Base-by-base conservation (phyloP, 2,329 filamentous ascomycete species). In the Xylariales sp. region DNA sequence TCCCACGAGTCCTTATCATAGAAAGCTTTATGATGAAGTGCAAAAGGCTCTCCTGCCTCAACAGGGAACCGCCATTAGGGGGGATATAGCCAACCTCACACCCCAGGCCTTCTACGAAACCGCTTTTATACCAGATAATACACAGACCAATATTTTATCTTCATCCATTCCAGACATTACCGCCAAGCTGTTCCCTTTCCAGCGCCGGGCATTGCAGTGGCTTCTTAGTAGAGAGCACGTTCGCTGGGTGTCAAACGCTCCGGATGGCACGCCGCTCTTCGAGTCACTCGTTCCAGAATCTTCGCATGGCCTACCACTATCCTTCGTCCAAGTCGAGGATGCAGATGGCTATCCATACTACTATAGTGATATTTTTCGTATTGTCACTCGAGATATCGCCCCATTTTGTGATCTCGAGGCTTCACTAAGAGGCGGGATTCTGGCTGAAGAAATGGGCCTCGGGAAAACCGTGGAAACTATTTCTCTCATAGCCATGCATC, bases 391-490 rank as follows among this genome's bases (percentile, higher is more conserved):
- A 25, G 68, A 83, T 50, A 42, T 66, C 7, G 43, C 53, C 0
- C 51, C 61, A 3, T 78, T 78, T 38, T 56, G 59, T 23, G 54
- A 63, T 30, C 42, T 57, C 16, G 62, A 75, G 36, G 53, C 56
- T n/a, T 46, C 49, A 1, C 41, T 77, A 10, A 70, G 60, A 31
- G 77, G 79, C 11, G 85, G 85, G 1, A 81, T 88, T 33, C 63
- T 91, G 5, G 80, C 84, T 0, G 86, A 91, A 53, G 86, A 91
- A 57, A 91, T 91, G 86, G 86, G 86, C 0, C 65, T 91, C 1
- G 86, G 86, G 2, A 91, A 91, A 57, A 91, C 86, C 0, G 68
- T 90, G 4, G 87, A 91, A 60, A 69, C 87, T 3, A 77, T 89
- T 30, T 74, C 81, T 4, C 66, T 91, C 10, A 76, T 89, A n/a